phyloP scores from a whole-genome alignment of 108 stramenopile genomes.

The Fragilaria radians region DNA sequence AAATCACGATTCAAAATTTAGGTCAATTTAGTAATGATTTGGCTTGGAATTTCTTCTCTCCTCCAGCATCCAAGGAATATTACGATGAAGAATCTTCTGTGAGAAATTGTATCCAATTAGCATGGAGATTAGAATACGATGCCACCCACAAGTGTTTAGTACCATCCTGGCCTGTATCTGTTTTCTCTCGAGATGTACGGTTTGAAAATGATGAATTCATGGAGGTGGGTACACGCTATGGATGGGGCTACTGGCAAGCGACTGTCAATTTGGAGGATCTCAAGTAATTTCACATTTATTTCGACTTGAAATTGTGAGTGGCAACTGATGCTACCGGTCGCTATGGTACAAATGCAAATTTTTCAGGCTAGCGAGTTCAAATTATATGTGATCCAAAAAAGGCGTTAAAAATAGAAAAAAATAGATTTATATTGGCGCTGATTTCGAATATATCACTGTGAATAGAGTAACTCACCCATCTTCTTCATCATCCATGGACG shows the following conservation, averaged over 20 bases:
- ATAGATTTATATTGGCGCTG: too few species aligned
- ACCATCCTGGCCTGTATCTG: conserved; percentile 6
- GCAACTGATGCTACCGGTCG: too few species aligned
- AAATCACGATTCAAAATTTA: neutral
- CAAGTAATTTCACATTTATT: too few species aligned
- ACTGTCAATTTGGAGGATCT: conserved; percentile 1
- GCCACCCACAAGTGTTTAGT: neutral
- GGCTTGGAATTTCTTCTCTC: conserved; percentile 1
- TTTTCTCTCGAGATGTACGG: neutral
- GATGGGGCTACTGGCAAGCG: conserved; percentile 7
- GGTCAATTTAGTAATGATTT: conserved; percentile 4
- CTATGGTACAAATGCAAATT: too few species aligned
- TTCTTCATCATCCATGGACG: too few species aligned
- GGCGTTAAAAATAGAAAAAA: too few species aligned
- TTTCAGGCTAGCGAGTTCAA: too few species aligned
- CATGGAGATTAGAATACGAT: conserved; percentile 4
- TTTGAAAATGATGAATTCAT: conserved; percentile 6
- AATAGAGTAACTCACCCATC: too few species aligned
- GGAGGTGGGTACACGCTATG: conserved; percentile 8
- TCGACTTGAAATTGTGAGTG: too few species aligned
- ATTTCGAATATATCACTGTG: too few species aligned
- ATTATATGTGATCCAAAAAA: too few species aligned
- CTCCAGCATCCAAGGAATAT: neutral
- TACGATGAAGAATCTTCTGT: neutral
- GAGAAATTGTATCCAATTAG: conserved; percentile 1